phyloP scores from a whole-genome alignment of 495 filamentous ascomycete species.

The Cercophora samala region DNA sequence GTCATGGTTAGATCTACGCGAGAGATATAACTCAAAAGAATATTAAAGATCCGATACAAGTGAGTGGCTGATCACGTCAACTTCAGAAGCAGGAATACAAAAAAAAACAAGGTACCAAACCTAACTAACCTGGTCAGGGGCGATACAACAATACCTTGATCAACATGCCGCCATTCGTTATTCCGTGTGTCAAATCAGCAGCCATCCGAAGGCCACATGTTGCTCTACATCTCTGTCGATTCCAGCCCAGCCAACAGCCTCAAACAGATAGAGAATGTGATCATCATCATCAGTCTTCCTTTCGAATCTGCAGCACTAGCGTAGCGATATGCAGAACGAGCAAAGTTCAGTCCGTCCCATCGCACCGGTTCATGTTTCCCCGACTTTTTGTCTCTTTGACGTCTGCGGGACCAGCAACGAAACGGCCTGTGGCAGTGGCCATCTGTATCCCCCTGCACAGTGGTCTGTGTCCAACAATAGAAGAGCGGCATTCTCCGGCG shows the following conservation, averaged over 20 bases:
- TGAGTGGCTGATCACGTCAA: not conserved
- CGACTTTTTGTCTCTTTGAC: not conserved
- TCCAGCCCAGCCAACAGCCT: not conserved
- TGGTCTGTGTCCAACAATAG: not conserved
- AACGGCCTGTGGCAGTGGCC: too few species aligned
- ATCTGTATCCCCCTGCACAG: too few species aligned
- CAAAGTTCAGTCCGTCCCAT: not conserved
- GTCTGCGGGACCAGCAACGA: not conserved
- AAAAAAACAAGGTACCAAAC: not conserved
- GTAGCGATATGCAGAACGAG: not conserved
- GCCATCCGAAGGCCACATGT: slow-evolving; percentile 24
- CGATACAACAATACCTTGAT: slow-evolving; percentile 11
- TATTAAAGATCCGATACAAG: not conserved
- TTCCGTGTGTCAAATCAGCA: slow-evolving; percentile 23
- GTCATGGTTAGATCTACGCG: not conserved
- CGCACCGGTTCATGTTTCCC: not conserved
- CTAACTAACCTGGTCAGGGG: not conserved
- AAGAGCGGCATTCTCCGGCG: slow-evolving; percentile 4
- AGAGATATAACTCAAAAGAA: not conserved
- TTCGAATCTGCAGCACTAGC: not conserved
- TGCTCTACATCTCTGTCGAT: slow-evolving; percentile 3
- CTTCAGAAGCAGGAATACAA: not conserved
- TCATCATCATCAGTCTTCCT: not conserved
- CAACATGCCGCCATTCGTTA: slow-evolving; percentile 5
- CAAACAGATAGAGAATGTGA: too few species aligned